Base-by-base conservation (phyloP, 1,139 yeast genomes). In the Sugiyamaella sp. region DNA sequence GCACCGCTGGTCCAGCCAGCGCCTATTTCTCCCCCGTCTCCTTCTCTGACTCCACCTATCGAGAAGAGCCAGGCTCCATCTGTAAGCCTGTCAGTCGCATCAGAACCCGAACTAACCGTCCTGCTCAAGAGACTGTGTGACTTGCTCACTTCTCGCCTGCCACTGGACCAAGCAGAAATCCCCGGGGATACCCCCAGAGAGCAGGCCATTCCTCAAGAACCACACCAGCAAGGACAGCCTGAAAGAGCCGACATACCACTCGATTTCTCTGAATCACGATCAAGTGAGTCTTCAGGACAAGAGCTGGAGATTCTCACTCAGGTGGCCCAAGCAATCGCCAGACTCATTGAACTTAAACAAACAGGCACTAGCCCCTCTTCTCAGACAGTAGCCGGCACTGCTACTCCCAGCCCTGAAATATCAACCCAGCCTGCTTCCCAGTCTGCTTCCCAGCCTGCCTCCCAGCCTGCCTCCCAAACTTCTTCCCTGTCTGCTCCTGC, bases 261-360 rank as follows among this genome's bases (percentile, higher is more conserved):
- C n/a, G n/a, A n/a, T n/a, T n/a, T n/a, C n/a, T n/a, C n/a, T n/a
- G 35, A 29, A 5, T 25, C 29, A 25, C 29, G 10, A 25, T 5
- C 29, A 25, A 25, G 10, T 6, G 17, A 33, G 14, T 24, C 35
- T 22, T 16, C 22, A 3, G 53, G 39, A 20, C 24, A 22, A 35
- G 48, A 50, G 39, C 44, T 50, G 17, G 49, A 50, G 43, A 44
- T 44, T 19, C 49, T 50, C 41, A 50, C 49, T 14, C 29, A 44
- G 21, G 49, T 49, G 2, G 52, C 42, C 8, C 29, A 33, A 22
- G 41, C 38, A 6, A 49, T 49, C 19, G 32, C 41, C 10, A 42
- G 25, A 19, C 20, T 49, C 25, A 40, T 49, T 25, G 47, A 29
- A 6, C 27, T 49, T 10, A 49, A 49, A 27, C 41, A 20, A n/a